A percentile compares a stretch with the other conserved stretches of the same genome.
Conservation (phyloP, 2,329 filamentous ascomycete genomes). For the Alternaria sp. region DNA sequence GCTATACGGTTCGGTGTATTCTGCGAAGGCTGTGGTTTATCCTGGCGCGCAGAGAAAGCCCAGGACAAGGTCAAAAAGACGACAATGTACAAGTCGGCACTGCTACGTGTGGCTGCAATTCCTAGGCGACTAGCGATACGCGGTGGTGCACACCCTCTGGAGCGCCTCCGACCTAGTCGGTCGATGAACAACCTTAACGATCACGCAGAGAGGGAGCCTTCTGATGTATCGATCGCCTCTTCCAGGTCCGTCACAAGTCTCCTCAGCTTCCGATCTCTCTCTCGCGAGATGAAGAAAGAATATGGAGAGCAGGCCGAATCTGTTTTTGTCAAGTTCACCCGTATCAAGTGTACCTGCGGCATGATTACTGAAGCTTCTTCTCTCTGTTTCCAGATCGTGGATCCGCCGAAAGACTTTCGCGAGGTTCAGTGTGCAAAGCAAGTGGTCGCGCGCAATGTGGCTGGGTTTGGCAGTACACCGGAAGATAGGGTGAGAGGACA, state of each 20-base stretch:
- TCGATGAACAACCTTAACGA: conserved; percentile 21
- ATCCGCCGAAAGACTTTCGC: conserved; percentile 7
- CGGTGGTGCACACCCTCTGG: conserved; percentile 8
- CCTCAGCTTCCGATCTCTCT: conserved; percentile 18
- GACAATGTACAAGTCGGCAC: conserved; percentile 13
- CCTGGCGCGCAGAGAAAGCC: conserved; percentile 28
- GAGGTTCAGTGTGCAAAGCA: neutral
- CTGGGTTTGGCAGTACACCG: conserved; percentile 15
- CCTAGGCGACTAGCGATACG: conserved; percentile 21
- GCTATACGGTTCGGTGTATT: conserved; percentile 34
- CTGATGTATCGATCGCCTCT: neutral
- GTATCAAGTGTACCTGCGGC: conserved; percentile 33
- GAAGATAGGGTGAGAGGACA: conserved; percentile 31
- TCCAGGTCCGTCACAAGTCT: conserved; percentile 22
- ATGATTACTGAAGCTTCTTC: conserved; percentile 18
- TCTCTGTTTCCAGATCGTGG: conserved; percentile 36
- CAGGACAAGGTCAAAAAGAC: conserved; percentile 14
- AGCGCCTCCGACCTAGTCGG: conserved; percentile 20
- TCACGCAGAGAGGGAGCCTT: neutral
- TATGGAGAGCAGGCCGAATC: conserved; percentile 27
- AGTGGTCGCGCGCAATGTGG: neutral
- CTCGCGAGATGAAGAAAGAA: conserved; percentile 19
- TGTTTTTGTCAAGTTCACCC: conserved; percentile 29
- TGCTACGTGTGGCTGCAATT: conserved; percentile 18
- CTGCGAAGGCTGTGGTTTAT: conserved; percentile 34